Base-by-base conservation (phyloP, 2,329 filamentous ascomycete genomes). In the Ophiocordyceps camponoti-floridani region DNA sequence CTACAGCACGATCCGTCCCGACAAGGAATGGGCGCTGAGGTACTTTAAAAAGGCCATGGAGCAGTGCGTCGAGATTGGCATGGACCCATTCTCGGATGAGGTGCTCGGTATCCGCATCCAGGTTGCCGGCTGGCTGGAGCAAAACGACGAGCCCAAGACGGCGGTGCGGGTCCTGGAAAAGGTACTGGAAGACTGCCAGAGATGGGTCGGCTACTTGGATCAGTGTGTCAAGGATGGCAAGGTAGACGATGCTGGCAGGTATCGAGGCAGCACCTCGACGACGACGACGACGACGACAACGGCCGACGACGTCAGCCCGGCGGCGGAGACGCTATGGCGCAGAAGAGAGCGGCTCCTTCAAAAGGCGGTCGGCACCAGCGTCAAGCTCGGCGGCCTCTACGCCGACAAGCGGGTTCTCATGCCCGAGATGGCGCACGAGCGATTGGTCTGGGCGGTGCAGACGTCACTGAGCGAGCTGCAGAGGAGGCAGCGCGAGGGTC, bases 41-140 rank as follows among this genome's bases (percentile, higher is more conserved):
- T 85, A 85, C 60, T 96, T 94, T 60, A 79, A 79, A 54, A 73
- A 82, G 51, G 87, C 88, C 3, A 68, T 96, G 46, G 69, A 79
- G 49, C 71, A 82, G 44, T 86, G 86, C 46, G 67, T 78, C 43
- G 78, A 85, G 54, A 57, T 82, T 43, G 77, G 79, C 0, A 75
- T 98, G 66, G 86, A 96, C 56, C 85, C 84, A 0, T 93, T 88
- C 58, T 88, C 84, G 4, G 84, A 95, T 53, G 88, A 95, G 58
- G 80, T 95, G 31, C 71, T 95, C 52, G 91, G 91, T 9, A 79
- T 96, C 44, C 85, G 87, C 56, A 79, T 96, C 43, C 79, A 88
- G 57, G 70, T 94, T 9, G 79, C 85, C 1, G 72, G 73, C 10
- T 78, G 94, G 70, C 70, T 94, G 49, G 85, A 95, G 61, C 80